These are phyloP conservation scores for Nepenthes mirabilis DNA, from an alignment of 148 eudicot species.

Conservation along the genomic window DNA sequence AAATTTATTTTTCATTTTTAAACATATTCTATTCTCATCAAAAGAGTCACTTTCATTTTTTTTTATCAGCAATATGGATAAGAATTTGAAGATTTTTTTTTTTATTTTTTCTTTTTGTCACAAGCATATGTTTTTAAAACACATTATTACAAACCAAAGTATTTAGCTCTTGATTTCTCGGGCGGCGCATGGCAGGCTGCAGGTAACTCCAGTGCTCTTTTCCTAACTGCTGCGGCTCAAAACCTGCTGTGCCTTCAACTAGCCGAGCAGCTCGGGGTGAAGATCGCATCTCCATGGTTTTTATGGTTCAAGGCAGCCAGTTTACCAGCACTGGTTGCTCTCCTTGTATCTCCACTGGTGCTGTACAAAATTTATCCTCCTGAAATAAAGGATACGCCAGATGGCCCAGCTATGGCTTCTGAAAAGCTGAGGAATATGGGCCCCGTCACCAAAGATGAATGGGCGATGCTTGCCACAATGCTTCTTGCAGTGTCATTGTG, in stretches of 20 bases:
- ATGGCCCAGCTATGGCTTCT: conserved; percentile 85
- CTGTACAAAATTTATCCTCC: conserved; percentile 86
- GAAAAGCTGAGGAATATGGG: conserved; percentile 72
- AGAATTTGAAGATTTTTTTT: too few relatives aligned
- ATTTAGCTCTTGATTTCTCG: conserved; percentile 8
- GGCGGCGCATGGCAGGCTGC: conserved; percentile 68
- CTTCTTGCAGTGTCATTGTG: conserved; percentile 94
- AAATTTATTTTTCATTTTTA: too few relatives aligned
- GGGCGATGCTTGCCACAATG: conserved; percentile 94
- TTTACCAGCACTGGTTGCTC: conserved; percentile 63
- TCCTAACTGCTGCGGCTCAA: conserved; percentile 99
- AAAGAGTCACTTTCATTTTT: too few relatives aligned
- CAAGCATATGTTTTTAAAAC: too few relatives aligned
- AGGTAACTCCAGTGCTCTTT: conserved; percentile 99
- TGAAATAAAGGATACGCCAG: conserved; percentile 90
- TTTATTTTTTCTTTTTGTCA: too few relatives aligned
- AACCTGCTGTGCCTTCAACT: conserved; percentile 84
- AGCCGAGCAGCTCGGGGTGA: conserved; percentile 88
- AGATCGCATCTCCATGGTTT: conserved; percentile 69
- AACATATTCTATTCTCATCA: too few relatives aligned
- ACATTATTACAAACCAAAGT: too few relatives aligned
- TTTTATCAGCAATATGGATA: too few relatives aligned
- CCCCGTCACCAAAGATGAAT: conserved; percentile 82
- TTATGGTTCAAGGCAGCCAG: conserved; percentile 84
- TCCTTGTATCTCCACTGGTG: conserved; percentile 60